These are phyloP conservation scores for Russula griseocarnosa DNA, from an alignment of 768 basidiomycete species.

Conservation along the genomic window DNA sequence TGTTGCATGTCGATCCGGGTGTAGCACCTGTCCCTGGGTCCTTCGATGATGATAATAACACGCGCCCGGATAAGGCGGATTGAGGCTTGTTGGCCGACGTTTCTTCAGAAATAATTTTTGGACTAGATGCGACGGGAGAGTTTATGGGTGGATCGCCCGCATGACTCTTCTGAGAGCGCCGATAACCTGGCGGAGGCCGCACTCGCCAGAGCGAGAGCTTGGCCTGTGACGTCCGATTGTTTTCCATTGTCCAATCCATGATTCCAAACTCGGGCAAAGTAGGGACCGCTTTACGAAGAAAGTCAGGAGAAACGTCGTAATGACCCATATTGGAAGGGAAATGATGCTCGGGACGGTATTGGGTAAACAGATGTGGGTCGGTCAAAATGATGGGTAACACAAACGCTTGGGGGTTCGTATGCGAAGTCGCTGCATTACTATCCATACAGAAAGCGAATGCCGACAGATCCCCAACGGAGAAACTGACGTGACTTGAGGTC, in stretches of 20 bases:
- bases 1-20: conserved; percentile 10
- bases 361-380: conserved; percentile 59
- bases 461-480: conserved; percentile 51
- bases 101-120: background rate
- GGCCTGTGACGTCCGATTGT: conserved; percentile 41
- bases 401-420: conserved; percentile 26
- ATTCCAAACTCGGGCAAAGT: conserved; percentile 54
- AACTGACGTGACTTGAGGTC: conserved; percentile 20
- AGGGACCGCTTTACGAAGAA: background rate
- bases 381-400: conserved; percentile 70
- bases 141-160: background rate
- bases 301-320: conserved; percentile 9
- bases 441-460: conserved; percentile 47
- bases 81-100: background rate
- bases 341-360: conserved; percentile 47
- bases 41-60: conserved; percentile 20
- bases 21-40: background rate
- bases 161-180: conserved; percentile 15
- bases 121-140: background rate
- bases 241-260: conserved; percentile 57
- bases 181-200: conserved; percentile 31
- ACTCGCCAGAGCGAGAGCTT: conserved; percentile 63
- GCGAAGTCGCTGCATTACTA: conserved; percentile 7
- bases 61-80: conserved; percentile 25
- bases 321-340: conserved; percentile 36